Conservation (phyloP, 768 basidiomycete species). For the Suillus spraguei region DNA sequence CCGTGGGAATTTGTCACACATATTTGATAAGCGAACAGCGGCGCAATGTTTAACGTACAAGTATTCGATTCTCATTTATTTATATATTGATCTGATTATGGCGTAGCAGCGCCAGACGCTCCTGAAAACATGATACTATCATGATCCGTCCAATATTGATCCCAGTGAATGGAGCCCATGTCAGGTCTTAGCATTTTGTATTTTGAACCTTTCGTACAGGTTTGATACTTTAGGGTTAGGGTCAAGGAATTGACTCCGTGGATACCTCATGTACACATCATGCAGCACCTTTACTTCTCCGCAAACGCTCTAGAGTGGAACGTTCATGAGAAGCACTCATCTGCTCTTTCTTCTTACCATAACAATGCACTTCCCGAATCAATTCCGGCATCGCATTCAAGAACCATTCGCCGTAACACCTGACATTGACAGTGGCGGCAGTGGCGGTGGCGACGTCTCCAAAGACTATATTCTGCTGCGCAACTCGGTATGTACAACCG, state of each 20-base stretch:
- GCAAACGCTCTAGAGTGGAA: not conserved
- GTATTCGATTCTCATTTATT: not conserved
- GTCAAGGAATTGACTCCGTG: not conserved
- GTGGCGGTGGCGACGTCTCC: slow-evolving; percentile 20
- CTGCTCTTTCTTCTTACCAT: not conserved
- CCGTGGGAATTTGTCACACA: not conserved
- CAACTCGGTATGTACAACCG: slow-evolving; percentile 34
- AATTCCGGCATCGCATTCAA: not conserved
- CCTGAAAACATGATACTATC: no score
- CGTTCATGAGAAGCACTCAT: not conserved
- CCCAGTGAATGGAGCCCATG: not conserved
- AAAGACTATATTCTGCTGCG: slow-evolving; percentile 40
- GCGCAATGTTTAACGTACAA: no score
- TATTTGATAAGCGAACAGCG: not conserved
- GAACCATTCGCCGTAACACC: not conserved
- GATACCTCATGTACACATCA: not conserved
- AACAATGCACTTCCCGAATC: not conserved
- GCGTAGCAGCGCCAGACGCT: not conserved
- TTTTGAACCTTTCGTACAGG: not conserved
- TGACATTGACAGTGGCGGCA: no score
- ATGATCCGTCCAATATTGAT: not conserved
- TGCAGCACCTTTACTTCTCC: not conserved
- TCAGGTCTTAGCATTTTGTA: not conserved
- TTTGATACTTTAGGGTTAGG: not conserved
- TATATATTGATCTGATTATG: not conserved